A percentile compares a stretch with the other conserved stretches of the same genome.
These are phyloP conservation scores for Turnera subulata DNA, from an alignment of 345 rosid species.

Conservation along the genomic window DNA sequence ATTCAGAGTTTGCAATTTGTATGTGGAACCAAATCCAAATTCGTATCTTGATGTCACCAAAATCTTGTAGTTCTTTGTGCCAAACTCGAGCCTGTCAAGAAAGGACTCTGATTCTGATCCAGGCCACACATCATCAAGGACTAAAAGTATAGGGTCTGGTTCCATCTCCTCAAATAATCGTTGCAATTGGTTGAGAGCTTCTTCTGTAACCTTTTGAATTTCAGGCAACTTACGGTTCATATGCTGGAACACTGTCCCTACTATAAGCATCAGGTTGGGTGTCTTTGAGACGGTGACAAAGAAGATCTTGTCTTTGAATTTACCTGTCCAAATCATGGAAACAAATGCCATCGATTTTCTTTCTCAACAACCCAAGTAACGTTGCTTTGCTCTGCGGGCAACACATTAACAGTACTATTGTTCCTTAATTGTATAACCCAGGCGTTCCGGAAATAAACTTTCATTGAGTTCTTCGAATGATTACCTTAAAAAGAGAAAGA, in stretches of 20 bases:
- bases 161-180: conserved; percentile 7
- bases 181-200: conserved; percentile 22
- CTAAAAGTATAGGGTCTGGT: conserved; percentile 14
- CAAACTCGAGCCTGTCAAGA: conserved; percentile 20
- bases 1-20: conserved; percentile 15
- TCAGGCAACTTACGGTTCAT: background rate
- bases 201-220: conserved; percentile 26
- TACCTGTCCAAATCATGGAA: conserved; percentile 18
- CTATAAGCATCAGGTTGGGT: conserved; percentile 16
- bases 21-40: conserved; percentile 17
- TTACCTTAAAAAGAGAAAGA: background rate
- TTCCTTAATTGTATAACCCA: too few species aligned
- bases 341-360: too few species aligned
- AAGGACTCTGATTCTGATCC: conserved; percentile 18
- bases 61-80: conserved; percentile 17
- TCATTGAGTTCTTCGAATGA: background rate
- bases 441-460: background rate
- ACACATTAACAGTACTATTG: too few species aligned
- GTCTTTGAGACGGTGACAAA: conserved; percentile 20
- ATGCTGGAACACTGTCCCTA: conserved; percentile 21
- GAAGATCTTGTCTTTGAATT: conserved; percentile 22
- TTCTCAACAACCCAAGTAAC: too few species aligned
- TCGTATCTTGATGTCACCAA: conserved; percentile 27
- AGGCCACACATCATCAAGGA: conserved; percentile 34
- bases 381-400: too few species aligned